Base-by-base conservation (phyloP, 2,329 filamentous ascomycete species). In the Fusarium tjaetaba region DNA sequence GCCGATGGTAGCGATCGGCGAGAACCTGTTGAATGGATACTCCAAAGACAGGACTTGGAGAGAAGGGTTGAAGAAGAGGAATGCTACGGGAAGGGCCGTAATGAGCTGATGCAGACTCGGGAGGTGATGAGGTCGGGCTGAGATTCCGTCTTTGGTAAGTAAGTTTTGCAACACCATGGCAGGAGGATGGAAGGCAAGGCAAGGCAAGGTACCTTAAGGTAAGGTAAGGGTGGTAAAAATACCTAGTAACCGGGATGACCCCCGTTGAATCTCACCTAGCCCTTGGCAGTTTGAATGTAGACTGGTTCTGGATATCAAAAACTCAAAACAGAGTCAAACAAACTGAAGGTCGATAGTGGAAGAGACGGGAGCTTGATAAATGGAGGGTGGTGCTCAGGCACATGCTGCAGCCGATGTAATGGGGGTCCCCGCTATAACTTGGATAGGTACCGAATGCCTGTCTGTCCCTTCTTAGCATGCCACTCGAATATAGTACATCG, bases 71-170 rank as follows among this genome's bases (percentile, higher is more conserved):
- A 51, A 55, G 70, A 68, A 61, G 71, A 70, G 61, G 67, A 70
- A 76, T 64, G 65, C 60, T 67, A 66, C 72, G 72, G 71, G 66
- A 77, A 76, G 68, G 73, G 63, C 72, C 59, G 76, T 62, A 64
- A 70, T 77, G 76, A 77, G 75, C 70, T 76, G 76, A 78, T 78
- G 73, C 72, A 74, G 64, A 69, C 65, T 68, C 38, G 49, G 72
- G 70, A 70, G 60, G 53, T 55, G 68, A 76, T 70, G 73, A 74
- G 60, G 57, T 74, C 62, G 72, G 68, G 62, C 64, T 72, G 51
- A 58, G 64, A 63, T 61, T 68, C 67, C 71, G 70, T 68, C 68
- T 65, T 72, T 65, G 68, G 71, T 42, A 74, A 74, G 64, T 41
- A 68, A 69, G 64, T 64, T 41, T 62, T 28, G 42, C 53, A 60